Evolutionary conservation across 2,329 filamentous ascomycete genomes (phyloP).

Genomic region (Cryphonectria carpinicola): DNA sequence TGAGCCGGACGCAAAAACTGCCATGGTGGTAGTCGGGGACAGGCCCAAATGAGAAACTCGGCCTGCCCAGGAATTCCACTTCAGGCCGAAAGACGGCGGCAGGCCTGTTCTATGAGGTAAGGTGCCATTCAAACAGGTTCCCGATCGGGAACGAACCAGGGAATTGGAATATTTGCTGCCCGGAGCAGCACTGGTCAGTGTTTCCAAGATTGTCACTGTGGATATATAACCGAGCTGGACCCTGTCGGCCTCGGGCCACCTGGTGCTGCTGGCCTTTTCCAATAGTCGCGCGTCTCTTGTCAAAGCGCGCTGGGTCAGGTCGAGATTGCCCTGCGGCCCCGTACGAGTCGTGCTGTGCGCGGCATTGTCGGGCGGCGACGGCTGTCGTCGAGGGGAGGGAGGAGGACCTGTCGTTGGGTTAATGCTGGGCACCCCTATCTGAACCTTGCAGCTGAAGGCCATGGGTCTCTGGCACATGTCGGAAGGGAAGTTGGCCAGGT

Average conservation of each 20-base stretch:
- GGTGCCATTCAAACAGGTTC: background rate
- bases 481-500: background rate
- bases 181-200: background rate
- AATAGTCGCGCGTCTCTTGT: conserved; percentile 10
- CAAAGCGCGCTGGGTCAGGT: background rate
- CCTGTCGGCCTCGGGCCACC: conserved; percentile 1
- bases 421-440: background rate
- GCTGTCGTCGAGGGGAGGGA: background rate
- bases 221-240: background rate
- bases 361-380: background rate
- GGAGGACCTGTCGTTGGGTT: background rate
- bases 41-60: conserved; percentile 13
- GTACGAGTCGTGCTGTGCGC: conserved; percentile 2
- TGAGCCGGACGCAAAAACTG: background rate
- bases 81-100: conserved; percentile 8
- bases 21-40: conserved; percentile 3
- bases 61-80: conserved; percentile 8
- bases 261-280: background rate
- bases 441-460: background rate
- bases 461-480: background rate
- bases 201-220: background rate
- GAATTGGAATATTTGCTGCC: background rate
- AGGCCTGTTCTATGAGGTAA: background rate
- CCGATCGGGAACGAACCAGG: background rate
- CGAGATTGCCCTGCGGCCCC: background rate